Percentiles rank a stretch among this genome's conserved stretches.
These are phyloP conservation scores for Novymonas esmeraldas DNA, from an alignment of 208 protist genomes.

Conservation along the genomic window DNA sequence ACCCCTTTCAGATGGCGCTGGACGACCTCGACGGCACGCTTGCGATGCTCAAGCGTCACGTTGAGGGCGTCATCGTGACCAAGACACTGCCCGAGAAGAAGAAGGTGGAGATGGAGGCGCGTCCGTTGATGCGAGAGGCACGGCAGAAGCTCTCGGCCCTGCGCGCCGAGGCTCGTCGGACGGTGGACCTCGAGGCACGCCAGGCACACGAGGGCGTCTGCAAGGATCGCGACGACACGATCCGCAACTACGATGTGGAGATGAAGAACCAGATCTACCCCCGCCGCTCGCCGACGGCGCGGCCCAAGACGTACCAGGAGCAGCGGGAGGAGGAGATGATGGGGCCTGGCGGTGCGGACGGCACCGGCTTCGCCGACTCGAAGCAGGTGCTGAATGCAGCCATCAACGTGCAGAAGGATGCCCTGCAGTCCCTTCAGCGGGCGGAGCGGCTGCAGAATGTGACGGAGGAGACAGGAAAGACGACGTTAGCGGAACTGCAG, in stretches of 20 bases:
- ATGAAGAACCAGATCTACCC: constrained; percentile 81
- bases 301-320: constrained; percentile 60
- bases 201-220: constrained; percentile 63
- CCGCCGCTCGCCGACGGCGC: constrained; percentile 7
- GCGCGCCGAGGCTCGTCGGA: constrained; percentile 69
- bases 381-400: constrained; percentile 73
- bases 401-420: constrained; percentile 78
- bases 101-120: constrained; percentile 58
- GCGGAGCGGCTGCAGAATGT: constrained; percentile 69
- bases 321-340: constrained; percentile 70
- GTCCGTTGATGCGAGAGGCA: constrained; percentile 68
- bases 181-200: constrained; percentile 44
- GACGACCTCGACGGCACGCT: constrained; percentile 56
- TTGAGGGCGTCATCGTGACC: constrained; percentile 62
- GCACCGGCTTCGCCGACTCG: constrained; percentile 68
- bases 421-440: constrained; percentile 68
- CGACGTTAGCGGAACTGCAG: constrained; percentile 58
- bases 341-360: constrained; percentile 59
- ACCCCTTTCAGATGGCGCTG: constrained; percentile 41
- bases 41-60: constrained; percentile 37
- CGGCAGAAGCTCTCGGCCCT: constrained; percentile 65
- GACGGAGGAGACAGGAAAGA: constrained; percentile 76
- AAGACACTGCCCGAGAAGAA: constrained; percentile 65
- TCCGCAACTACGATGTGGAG: constrained; percentile 62
- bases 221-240: constrained; percentile 54